Base-by-base conservation (phyloP, 2,329 filamentous ascomycete species). In the Phaeophleospora eucalypticola region DNA sequence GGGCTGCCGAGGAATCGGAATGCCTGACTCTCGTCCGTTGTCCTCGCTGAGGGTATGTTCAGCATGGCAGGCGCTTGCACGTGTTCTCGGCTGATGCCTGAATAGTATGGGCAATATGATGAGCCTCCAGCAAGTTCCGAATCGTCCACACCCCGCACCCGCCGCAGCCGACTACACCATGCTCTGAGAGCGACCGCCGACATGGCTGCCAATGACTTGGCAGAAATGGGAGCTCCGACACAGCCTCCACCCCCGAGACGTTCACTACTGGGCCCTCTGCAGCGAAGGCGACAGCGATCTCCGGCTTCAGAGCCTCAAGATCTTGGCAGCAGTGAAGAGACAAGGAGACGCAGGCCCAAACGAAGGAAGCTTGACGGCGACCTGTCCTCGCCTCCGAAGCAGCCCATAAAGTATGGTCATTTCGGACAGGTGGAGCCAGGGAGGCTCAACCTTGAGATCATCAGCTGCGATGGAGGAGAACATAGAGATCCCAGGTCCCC, bases 391-490 rank as follows among this genome's bases (percentile, higher is more conserved):
- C 40, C 18, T 40, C 40, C 36, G 34, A 59, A 45, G 54, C 58
- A 63, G 44, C 60, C 64, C 39, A 87, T 90, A 63, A 83, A 80
- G 52, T 97, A 96, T 65, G 91, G 90, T 17, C 83, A 83, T 59
- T 89, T 85, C 65, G 91, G 90, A 15, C 90, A 95, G 68, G 86
- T 95, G 14, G 86, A 93, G 50, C 80, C 88, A 0, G 90, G 89
- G 3, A 78, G 80, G 54, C 71, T 96, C 60, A 84, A 79, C 52
- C 89, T 96, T 87, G 87, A 95, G 64, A 83, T 96, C 52, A 79
- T 87, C 40, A 93, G 84, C 72, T 96, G 89, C 63, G 90, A 96
- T 65, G 89, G 89, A 34, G 89, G 90, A 36, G 73, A 76, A 49
- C 80, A 78, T 58, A 75, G 78, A 41, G 82, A 84, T 52, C 57